A percentile compares a stretch with the other conserved stretches of the same genome.
These are phyloP conservation scores for Pyrenula massariospora DNA, from an alignment of 495 filamentous ascomycete species.

Conservation along the genomic window DNA sequence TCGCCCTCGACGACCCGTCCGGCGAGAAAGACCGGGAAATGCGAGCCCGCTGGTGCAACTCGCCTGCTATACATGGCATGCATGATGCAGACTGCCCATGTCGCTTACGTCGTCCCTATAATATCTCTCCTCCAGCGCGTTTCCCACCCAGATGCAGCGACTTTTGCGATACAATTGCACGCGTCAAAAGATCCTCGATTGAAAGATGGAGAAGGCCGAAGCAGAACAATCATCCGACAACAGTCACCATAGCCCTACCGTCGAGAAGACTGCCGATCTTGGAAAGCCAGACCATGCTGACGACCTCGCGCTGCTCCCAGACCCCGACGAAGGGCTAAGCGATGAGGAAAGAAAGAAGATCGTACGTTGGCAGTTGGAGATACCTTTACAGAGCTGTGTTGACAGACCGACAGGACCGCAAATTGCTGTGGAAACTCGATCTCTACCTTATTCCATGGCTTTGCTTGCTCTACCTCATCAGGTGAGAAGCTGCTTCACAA, in stretches of 20 bases:
- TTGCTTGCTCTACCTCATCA: slow-evolving; percentile 68
- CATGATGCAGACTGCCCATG: neutral
- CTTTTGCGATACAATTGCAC: too few species aligned
- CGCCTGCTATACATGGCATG: neutral
- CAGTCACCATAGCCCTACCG: neutral
- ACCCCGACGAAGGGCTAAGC: slow-evolving; percentile 59
- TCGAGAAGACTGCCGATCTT: neutral
- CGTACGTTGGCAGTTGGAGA: slow-evolving; percentile 29
- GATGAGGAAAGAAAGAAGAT: slow-evolving; percentile 54
- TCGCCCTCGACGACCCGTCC: neutral
- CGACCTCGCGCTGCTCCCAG: slow-evolving; percentile 22
- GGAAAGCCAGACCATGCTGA: slow-evolving; percentile 6
- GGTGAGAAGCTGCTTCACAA: neutral
- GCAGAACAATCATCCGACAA: neutral
- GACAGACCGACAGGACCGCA: slow-evolving; percentile 39
- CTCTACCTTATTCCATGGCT: slow-evolving; percentile 68
- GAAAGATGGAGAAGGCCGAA: neutral
- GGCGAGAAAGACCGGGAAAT: neutral
- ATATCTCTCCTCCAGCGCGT: too few species aligned
- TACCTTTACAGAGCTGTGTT: neutral
- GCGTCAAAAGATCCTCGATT: too few species aligned
- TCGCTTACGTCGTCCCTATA: neutral
- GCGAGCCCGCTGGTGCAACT: neutral
- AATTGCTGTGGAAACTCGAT: slow-evolving; percentile 61
- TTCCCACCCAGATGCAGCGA: too few species aligned